Base-by-base conservation (phyloP, 2,329 filamentous ascomycete genomes). In the Fulvia fulva region DNA sequence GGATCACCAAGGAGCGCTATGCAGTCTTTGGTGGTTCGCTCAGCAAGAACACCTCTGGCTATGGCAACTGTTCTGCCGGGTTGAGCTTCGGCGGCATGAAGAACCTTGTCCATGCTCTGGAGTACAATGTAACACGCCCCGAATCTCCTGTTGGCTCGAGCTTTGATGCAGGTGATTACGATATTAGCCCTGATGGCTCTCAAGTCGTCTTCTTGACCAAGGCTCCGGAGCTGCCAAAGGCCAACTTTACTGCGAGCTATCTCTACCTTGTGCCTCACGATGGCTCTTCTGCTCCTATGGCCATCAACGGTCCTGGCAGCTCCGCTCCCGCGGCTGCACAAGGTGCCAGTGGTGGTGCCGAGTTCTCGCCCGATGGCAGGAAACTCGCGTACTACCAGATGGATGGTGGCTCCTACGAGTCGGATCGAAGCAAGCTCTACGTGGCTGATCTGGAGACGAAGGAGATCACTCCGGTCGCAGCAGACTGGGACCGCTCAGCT, bases 1-100 rank as follows among this genome's bases (percentile, higher is more conserved):
- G 78, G 62, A 68, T 80, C 14, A 74, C 75, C 22, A 75, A 76
- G n/a, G 74, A 81, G 65, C 76, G 73, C 54, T 80, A 79, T 61
- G 67, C 79, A 0, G 76, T 83, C 46, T 82, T 75, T 68, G 78
- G 77, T 65, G 80, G 77, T 23, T 67, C 79, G 37, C 69, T 83
- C 30, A 53, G 28, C 22, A 57, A 51, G 45, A 60, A 59, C 28
- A 43, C 51, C 25, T 60, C 59, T 12, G 56, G 55, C 6, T 59
- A 45, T 22, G 25, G 22, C 23, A 50, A 52, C 22, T n/a, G n/a
- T n/a, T 43, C 28, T 12, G n/a, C 28, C 12, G n/a, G 8, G 16
- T 43, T 34, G 43, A 61, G 43, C 28, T 62, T 66, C 32, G 55
- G 55, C 51, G 64, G 63, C 12, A 57, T 65, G 45, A 67, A 53